Evolutionary conservation across 108 stramenopile species (phyloP).

Genomic region (Skeletonema tropicum): DNA sequence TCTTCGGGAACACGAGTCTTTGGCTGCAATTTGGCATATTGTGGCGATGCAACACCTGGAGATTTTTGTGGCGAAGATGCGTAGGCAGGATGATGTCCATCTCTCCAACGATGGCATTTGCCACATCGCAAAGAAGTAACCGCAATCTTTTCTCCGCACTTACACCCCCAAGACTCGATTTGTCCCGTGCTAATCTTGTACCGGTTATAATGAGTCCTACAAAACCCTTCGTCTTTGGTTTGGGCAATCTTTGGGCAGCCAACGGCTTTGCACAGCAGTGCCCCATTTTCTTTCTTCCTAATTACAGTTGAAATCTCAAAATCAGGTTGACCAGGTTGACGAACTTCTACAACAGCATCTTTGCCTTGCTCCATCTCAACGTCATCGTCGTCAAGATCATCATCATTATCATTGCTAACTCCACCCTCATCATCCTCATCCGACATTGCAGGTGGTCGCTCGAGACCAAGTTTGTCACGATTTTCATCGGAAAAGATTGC

Average conservation of each 20-base stretch:
- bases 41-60: background rate
- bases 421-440: background rate
- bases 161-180: conserved; percentile 3
- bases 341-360: background rate
- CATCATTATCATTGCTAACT: background rate
- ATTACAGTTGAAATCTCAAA: conserved; percentile 14
- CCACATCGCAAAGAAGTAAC: background rate
- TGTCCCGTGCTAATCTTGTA: conserved; percentile 8
- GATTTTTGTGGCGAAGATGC: background rate
- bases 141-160: conserved; percentile 10
- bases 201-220: conserved; percentile 34
- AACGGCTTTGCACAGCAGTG: conserved; percentile 28
- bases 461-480: background rate
- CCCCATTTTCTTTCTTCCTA: conserved; percentile 21
- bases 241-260: conserved; percentile 39
- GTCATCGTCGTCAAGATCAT: too few species aligned
- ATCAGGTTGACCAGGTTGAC: background rate
- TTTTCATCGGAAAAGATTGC: conserved; percentile 7
- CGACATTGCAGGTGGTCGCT: background rate
- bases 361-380: background rate
- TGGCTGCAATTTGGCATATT: too few species aligned
- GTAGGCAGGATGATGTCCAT: background rate
- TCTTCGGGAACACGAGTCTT: background rate
- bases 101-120: background rate
- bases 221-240: conserved; percentile 42